Percentiles rank a stretch among this genome's conserved stretches.
phyloP scores from a whole-genome alignment of 305 asterid genomes.

The Fraxinus greggii region DNA sequence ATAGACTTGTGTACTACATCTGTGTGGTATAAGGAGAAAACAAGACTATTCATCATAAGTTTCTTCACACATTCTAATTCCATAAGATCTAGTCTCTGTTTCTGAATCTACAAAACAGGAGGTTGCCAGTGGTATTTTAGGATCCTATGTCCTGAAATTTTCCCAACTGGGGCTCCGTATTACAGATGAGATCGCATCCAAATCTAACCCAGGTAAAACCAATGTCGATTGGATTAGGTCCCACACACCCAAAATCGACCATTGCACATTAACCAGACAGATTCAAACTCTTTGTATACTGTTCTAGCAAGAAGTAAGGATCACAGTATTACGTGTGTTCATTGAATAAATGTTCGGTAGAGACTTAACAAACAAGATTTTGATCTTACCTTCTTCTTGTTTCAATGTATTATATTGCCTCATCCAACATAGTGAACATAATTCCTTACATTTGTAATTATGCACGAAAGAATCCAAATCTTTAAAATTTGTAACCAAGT shows the following conservation, averaged over 20 bases:
- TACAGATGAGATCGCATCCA: neutral
- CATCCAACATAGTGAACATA: neutral
- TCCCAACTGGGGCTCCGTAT: neutral
- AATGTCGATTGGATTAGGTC: neutral
- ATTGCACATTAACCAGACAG: neutral
- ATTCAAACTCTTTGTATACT: neutral
- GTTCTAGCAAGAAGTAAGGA: neutral
- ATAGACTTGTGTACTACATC: neutral
- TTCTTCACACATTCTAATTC: neutral
- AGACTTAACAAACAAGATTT: neutral
- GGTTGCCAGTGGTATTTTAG: neutral
- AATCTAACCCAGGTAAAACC: neutral
- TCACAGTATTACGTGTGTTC: neutral
- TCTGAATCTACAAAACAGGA: neutral
- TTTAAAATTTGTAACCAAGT: neutral
- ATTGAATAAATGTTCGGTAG: neutral
- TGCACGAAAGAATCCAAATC: neutral
- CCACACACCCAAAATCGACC: neutral
- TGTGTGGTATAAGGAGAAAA: neutral
- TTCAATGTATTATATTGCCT: neutral
- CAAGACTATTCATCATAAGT: neutral
- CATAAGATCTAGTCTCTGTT: neutral
- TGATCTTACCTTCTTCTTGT: neutral
- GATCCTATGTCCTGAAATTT: neutral
- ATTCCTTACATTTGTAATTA: neutral